These are phyloP conservation scores for Puccinia hordei DNA, from an alignment of 1,284 basidiomycete species.

Conservation along the genomic window DNA sequence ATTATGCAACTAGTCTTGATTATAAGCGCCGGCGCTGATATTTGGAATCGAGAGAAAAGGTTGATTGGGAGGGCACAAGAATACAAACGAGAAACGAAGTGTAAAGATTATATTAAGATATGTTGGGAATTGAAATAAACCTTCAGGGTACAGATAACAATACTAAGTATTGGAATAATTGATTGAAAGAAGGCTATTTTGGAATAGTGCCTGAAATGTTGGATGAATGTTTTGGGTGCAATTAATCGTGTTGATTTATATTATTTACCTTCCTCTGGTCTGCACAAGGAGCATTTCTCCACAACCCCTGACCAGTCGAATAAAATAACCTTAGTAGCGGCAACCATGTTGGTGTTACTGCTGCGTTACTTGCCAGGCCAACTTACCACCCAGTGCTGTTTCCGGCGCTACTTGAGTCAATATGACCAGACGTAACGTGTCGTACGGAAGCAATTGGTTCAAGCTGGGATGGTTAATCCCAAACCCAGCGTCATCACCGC, in stretches of 20 bases:
- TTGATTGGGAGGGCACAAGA: neutral
- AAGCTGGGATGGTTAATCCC: neutral
- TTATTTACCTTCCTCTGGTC: neutral
- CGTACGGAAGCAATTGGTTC: neutral
- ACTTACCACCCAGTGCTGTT: neutral
- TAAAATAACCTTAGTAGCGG: neutral
- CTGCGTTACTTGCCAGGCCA: neutral
- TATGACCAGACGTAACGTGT: neutral
- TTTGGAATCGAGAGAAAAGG: neutral
- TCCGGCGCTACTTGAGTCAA: neutral
- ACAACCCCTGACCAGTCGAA: neutral
- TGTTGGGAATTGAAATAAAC: neutral
- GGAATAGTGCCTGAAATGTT: neutral
- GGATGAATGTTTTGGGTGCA: neutral
- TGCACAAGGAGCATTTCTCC: neutral
- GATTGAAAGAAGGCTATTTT: constrained; percentile 9
- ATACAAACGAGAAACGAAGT: neutral
- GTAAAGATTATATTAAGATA: constrained; percentile 8
- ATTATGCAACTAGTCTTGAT: neutral
- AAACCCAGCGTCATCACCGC: neutral
- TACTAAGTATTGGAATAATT: neutral
- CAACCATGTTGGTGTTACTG: constrained; percentile 9
- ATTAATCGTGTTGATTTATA: constrained; percentile 1
- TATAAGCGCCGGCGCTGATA: constrained; percentile 5
- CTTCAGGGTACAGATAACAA: neutral